phyloP scores from a whole-genome alignment of 192 early-diverging fungal species.

The Backusella luteola region DNA sequence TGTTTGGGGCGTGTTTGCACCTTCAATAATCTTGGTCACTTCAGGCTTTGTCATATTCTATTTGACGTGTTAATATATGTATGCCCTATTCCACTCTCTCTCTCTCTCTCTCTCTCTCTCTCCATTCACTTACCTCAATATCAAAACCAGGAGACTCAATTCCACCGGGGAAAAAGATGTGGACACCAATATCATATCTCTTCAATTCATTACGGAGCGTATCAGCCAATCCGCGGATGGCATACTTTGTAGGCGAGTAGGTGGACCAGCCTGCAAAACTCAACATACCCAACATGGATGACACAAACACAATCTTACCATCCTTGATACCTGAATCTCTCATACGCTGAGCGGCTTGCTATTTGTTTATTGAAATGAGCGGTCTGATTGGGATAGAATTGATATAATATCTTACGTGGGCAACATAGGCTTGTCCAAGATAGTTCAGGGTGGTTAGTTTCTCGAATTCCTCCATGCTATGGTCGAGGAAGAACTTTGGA shows the following conservation, averaged over 20 bases:
- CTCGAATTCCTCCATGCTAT: constrained; percentile 53
- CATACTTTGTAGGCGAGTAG: constrained; percentile 73
- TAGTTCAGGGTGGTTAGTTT: constrained; percentile 65
- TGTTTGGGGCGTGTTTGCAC: constrained; percentile 54
- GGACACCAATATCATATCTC: constrained; percentile 60
- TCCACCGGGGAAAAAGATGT: constrained; percentile 72
- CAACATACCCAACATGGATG: constrained; percentile 64
- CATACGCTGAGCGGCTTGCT: constrained; percentile 64
- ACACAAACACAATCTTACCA: constrained; percentile 68
- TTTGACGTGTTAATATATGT: neutral
- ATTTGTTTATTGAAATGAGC: neutral
- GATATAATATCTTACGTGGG: constrained; percentile 49
- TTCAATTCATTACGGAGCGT: constrained; percentile 62
- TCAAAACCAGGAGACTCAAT: constrained; percentile 72
- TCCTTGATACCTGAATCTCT: constrained; percentile 46
- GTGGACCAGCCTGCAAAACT: constrained; percentile 67
- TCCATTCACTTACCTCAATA: constrained; percentile 42
- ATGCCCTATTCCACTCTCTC: neutral
- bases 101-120: neutral
- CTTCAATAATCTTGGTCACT: constrained; percentile 69
- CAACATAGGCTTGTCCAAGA: constrained; percentile 59
- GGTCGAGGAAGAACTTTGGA: constrained; percentile 70
- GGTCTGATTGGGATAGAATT: neutral
- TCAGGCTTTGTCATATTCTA: constrained; percentile 73
- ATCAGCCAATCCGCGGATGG: constrained; percentile 72